Evolutionary conservation across 257 asterid species (phyloP), one percentile per base, ranked within the genome.

Genomic region (Gentiana macrophylla): DNA sequence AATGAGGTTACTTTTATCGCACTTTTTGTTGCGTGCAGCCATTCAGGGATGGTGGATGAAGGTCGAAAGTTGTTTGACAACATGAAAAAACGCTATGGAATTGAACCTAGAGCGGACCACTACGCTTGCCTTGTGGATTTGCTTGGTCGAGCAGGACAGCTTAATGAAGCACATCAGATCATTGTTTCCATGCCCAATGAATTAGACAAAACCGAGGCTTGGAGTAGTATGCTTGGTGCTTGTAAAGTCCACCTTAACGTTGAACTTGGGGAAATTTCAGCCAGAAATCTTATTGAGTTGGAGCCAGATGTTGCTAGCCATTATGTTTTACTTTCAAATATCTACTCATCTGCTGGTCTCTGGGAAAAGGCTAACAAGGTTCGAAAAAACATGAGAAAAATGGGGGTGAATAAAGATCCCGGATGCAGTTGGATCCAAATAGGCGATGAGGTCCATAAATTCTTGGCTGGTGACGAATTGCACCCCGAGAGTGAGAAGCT

Each of bases 211-310:
- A 56, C 67, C 6, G 94, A 84, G 62, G 88, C 84, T 32, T 89
- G 94, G 96, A 84, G 97, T 69, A 84, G 94, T 70, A 69, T 89
- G 70, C 78, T 86, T 38, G 96, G 94, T 37, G 86, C 94, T 45
- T 84, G 94, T 52, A 75, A 80, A 73, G 51, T 78, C 70, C 86
- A 89, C 77, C 81, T 67, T 52, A 80, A 86, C 52, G 80, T 89
- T 46, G 74, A 76, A 56, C 82, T 89, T 1, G 97, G 90, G 33
- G 94, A 86, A 70, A 80, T 80, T 13, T 51, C 94, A 2, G 94
- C 94, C 53, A 68, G 36, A 35, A 79, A 79, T 70, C 86, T 90
- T 69, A 70, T 90, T 11, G 62, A 66, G 48, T 59, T 75, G 60
- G 96, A 86, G 58, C 94, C 96, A 43, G 68, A 82, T 60, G 84